A percentile compares a stretch with the other conserved stretches of the same genome.
phyloP scores from a whole-genome alignment of 2,329 filamentous ascomycete genomes.

The Berkeleyomyces rouxiae region DNA sequence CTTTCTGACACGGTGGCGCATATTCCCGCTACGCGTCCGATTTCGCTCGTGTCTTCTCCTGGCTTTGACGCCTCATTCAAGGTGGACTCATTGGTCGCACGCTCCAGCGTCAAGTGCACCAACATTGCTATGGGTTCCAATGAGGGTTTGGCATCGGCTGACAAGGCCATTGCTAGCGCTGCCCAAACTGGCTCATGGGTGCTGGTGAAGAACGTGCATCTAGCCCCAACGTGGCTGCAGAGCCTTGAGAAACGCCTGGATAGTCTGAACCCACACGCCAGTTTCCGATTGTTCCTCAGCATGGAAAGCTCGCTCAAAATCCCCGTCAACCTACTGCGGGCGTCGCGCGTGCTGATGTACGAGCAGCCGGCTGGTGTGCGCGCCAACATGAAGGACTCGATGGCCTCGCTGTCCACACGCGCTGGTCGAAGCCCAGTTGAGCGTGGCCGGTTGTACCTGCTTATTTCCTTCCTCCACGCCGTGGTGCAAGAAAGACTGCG shows the following conservation, averaged over 20 bases:
- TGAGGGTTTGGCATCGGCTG: constrained; percentile 77
- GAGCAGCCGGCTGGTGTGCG: constrained; percentile 93
- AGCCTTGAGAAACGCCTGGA: constrained; percentile 95
- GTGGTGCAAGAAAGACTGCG: constrained; percentile 88
- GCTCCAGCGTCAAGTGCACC: constrained; percentile 65
- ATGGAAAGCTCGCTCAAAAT: constrained; percentile 98
- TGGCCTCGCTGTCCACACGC: constrained; percentile 63
- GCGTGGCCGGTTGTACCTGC: constrained; percentile 71
- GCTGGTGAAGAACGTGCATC: constrained; percentile 94
- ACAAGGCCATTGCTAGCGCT: constrained; percentile 87
- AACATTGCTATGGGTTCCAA: constrained; percentile 99
- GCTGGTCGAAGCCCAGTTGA: constrained; percentile 75
- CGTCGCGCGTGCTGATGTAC: constrained; percentile 89
- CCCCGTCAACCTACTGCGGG: constrained; percentile 83
- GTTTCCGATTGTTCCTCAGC: constrained; percentile 90
- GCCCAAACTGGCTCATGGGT: constrained; percentile 91
- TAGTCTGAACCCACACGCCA: constrained; percentile 77
- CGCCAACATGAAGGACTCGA: constrained; percentile 96
- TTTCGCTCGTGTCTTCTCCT: constrained; percentile 83
- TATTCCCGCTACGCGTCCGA: constrained; percentile 67
- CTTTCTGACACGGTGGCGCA: constrained; percentile 71
- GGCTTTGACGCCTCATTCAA: constrained; percentile 99
- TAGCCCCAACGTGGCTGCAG: constrained; percentile 90
- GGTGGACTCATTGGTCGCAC: constrained; percentile 84
- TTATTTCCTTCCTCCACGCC: constrained; percentile 87